A percentile compares a stretch with the other conserved stretches of the same genome.
phyloP scores from a whole-genome alignment of 1,284 basidiomycete species.

The Somion occarium region DNA sequence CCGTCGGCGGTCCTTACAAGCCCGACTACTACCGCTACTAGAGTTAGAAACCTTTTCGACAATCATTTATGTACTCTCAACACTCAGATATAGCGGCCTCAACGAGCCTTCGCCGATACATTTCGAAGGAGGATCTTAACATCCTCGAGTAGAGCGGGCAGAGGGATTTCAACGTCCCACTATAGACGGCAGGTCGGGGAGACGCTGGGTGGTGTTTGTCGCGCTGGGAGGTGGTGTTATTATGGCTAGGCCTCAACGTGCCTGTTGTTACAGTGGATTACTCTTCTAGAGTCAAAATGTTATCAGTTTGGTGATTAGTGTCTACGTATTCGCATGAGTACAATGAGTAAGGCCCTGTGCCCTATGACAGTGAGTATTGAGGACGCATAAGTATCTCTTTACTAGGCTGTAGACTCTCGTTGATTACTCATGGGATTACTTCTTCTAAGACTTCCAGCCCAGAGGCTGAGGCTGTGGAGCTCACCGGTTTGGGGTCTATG shows the following conservation, averaged over 20 bases:
- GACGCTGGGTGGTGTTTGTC: constrained; percentile 15
- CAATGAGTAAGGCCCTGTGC: no score
- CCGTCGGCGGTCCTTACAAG: constrained; percentile 91
- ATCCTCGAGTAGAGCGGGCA: constrained; percentile 15
- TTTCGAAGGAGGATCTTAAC: constrained; percentile 26
- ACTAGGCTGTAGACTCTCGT: no score
- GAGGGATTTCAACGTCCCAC: constrained; percentile 27
- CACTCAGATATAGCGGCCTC: constrained; percentile 44
- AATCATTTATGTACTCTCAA: constrained; percentile 11
- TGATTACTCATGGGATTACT: no score
- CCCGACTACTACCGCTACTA: constrained; percentile 74
- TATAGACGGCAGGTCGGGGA: constrained; percentile 19
- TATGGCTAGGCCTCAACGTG: constrained; percentile 41
- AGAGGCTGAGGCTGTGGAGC: no score
- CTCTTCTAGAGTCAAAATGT: no score
- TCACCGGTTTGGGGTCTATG: no score
- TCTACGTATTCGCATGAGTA: no score
- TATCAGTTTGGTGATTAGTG: no score
- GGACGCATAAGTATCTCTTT: no score
- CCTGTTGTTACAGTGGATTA: constrained; percentile 8
- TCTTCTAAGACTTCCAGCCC: no score
- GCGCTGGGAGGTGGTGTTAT: constrained; percentile 11
- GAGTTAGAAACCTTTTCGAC: background rate
- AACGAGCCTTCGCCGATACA: constrained; percentile 27
- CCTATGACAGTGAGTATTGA: no score